These are phyloP conservation scores for Cubamyces sp. DNA, from an alignment of 768 basidiomycete genomes.

Conservation along the genomic window DNA sequence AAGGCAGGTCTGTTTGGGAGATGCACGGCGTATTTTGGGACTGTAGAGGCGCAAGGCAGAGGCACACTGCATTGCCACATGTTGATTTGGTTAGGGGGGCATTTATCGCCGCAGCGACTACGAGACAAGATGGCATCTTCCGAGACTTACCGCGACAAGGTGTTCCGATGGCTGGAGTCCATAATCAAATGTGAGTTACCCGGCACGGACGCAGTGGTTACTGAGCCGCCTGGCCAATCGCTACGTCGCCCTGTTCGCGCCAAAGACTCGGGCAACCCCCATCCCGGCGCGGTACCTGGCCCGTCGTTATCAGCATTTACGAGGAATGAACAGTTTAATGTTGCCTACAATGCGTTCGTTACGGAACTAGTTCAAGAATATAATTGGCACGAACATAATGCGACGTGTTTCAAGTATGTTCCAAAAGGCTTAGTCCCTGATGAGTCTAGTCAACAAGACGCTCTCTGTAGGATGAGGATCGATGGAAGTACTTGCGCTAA, in stretches of 20 bases:
- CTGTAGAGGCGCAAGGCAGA: slow-evolving; percentile 32
- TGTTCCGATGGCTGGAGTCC: neutral
- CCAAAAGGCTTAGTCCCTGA: neutral
- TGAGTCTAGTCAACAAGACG: neutral
- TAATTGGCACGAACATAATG: neutral
- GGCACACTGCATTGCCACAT: slow-evolving; percentile 37
- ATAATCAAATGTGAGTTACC: neutral
- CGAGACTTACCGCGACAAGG: neutral
- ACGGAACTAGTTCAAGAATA: neutral
- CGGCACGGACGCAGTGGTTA: neutral
- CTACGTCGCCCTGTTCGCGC: no score
- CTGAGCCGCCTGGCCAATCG: neutral
- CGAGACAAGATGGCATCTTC: slow-evolving; percentile 12
- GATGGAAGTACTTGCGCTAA: slow-evolving; percentile 1
- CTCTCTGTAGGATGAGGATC: slow-evolving; percentile 14
- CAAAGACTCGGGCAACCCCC: neutral
- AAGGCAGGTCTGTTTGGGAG: slow-evolving; percentile 25
- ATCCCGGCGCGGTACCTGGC: neutral
- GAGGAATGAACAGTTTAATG: neutral
- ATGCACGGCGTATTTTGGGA: slow-evolving; percentile 29
- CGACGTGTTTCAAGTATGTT: slow-evolving; percentile 29
- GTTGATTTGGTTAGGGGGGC: slow-evolving; percentile 35
- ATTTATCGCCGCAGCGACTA: slow-evolving; percentile 30
- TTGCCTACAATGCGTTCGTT: neutral
- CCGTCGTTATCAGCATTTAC: neutral